Conservation (phyloP, 2,329 filamentous ascomycete species). For the Neonectria neomacrospora region DNA sequence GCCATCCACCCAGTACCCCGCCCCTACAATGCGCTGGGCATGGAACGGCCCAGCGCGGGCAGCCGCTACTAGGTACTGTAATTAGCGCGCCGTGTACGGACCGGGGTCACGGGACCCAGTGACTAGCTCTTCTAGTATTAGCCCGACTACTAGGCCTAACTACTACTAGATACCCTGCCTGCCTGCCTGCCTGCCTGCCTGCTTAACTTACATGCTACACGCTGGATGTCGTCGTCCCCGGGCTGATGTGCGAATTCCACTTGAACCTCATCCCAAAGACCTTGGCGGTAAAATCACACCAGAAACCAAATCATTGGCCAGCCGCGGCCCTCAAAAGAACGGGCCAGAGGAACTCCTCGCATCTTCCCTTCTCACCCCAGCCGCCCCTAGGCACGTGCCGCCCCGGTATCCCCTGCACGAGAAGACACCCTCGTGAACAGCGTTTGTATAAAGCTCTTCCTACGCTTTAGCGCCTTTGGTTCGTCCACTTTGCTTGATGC, state of each 20-base stretch:
- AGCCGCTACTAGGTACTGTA: too few relatives aligned
- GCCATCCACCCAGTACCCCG: not conserved
- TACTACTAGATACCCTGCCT: too few relatives aligned
- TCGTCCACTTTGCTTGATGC: conserved; percentile 4
- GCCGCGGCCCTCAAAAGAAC: not conserved
- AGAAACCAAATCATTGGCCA: not conserved
- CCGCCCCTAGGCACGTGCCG: not conserved
- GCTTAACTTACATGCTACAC: too few relatives aligned
- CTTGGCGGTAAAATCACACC: not conserved
- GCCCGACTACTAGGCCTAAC: not conserved
- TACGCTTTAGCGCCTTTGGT: conserved; percentile 46
- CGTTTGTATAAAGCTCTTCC: conserved; percentile 60
- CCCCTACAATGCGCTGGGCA: not conserved
- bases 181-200: too few relatives aligned
- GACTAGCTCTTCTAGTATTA: not conserved
- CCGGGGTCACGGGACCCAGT: not conserved
- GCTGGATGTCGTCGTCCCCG: not conserved
- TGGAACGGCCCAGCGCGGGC: not conserved
- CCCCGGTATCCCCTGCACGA: conserved; percentile 10
- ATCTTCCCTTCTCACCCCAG: not conserved
- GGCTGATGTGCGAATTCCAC: too few relatives aligned
- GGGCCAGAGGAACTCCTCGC: not conserved
- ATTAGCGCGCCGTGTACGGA: not conserved
- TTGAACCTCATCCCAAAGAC: not conserved
- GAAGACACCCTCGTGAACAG: conserved; percentile 49